phyloP scores from a whole-genome alignment of 2,329 filamentous ascomycete species.

The Cadophora sp. region DNA sequence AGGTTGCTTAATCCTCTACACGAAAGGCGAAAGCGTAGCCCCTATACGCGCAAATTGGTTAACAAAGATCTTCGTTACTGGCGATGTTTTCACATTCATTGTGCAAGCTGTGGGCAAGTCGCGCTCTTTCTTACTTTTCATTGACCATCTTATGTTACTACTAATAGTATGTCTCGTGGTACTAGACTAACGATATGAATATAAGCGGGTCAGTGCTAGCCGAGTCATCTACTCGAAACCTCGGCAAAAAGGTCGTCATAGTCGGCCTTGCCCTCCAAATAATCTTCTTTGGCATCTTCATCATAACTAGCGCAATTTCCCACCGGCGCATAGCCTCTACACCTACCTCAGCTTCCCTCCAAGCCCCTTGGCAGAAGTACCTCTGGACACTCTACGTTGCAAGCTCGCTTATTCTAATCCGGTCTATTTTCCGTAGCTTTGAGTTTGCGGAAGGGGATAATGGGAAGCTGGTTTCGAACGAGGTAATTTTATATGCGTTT shows the following conservation, averaged over 20 bases:
- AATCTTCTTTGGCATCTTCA: slow-evolving; percentile 13
- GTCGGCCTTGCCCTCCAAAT: slow-evolving; percentile 10
- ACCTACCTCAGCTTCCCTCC: neutral
- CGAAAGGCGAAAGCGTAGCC: slow-evolving; percentile 2
- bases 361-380: slow-evolving; percentile 8
- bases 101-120: slow-evolving; percentile 4
- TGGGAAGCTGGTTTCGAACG: neutral
- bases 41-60: slow-evolving; percentile 7
- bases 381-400: slow-evolving; percentile 7
- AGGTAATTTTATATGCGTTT: slow-evolving; percentile 6
- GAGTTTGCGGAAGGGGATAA: neutral
- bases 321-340: neutral
- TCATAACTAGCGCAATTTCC: neutral
- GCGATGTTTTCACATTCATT: slow-evolving; percentile 7
- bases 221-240: neutral
- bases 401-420: slow-evolving; percentile 9
- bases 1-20: slow-evolving; percentile 1
- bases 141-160: neutral
- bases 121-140: neutral
- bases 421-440: slow-evolving; percentile 9
- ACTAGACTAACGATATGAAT: neutral
- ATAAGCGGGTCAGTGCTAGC: slow-evolving; percentile 1
- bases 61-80: slow-evolving; percentile 10
- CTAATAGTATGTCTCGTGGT: neutral
- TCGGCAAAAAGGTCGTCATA: slow-evolving; percentile 12